Conservation (phyloP, 2,329 filamentous ascomycete species). For the Colletotrichum nymphaeae region DNA sequence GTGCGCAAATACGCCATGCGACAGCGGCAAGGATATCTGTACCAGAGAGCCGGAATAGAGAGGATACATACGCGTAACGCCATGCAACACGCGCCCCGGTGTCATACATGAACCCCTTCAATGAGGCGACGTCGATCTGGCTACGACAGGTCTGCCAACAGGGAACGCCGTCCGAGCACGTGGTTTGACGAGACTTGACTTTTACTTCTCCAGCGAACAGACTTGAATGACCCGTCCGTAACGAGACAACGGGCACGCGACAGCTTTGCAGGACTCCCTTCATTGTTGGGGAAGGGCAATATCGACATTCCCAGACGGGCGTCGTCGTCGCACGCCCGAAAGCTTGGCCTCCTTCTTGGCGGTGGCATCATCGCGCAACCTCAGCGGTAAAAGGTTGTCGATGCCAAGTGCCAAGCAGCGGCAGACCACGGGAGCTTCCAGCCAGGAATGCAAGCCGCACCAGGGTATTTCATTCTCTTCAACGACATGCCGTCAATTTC, state of each 20-base stretch:
- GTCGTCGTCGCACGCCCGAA: neutral
- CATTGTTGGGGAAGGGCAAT: neutral
- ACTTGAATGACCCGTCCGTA: neutral
- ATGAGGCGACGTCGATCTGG: neutral
- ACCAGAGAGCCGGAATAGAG: neutral
- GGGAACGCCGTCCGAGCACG: conserved; percentile 13
- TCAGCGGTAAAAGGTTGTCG: neutral
- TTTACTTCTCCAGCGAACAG: neutral
- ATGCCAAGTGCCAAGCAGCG: conserved; percentile 35
- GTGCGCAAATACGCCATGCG: neutral
- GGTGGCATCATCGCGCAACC: conserved; percentile 2
- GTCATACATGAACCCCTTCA: neutral
- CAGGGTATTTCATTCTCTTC: neutral
- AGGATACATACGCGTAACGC: neutral
- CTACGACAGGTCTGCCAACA: conserved; percentile 5
- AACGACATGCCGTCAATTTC: conserved; percentile 6
- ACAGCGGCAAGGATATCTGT: neutral
- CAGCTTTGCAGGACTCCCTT: conserved; percentile 5
- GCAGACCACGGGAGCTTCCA: conserved; percentile 10
- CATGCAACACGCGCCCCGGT: neutral
- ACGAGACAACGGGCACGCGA: conserved; percentile 30
- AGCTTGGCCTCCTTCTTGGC: conserved; percentile 28
- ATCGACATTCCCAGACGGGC: conserved; percentile 5
- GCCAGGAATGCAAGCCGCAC: conserved; percentile 24
- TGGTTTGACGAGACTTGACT: neutral